A percentile compares a stretch with the other conserved stretches of the same genome.
Evolutionary conservation across 2,329 filamentous ascomycete species (phyloP).

Genomic region (Calonectria hawksworthii): DNA sequence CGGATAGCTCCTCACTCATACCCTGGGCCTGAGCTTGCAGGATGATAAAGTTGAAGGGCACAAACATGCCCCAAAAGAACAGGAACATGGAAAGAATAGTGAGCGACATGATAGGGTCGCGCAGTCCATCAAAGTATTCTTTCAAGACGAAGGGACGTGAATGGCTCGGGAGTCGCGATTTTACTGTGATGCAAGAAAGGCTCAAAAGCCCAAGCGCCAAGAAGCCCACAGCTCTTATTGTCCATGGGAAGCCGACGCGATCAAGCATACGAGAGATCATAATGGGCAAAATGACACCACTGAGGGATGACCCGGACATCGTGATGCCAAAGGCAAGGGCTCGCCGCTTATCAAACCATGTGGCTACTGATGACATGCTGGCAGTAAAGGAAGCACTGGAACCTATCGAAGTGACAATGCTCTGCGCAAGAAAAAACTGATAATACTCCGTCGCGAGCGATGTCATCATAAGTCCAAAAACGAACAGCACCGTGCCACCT

Average conservation of each 20-base stretch:
- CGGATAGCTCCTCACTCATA: slow-evolving; percentile 44
- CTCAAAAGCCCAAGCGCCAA: slow-evolving; percentile 51
- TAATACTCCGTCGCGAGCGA: slow-evolving; percentile 61
- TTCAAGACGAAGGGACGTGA: slow-evolving; percentile 42
- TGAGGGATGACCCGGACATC: slow-evolving; percentile 53
- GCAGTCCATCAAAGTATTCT: slow-evolving; percentile 41
- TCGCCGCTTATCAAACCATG: slow-evolving; percentile 53
- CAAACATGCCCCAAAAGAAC: slow-evolving; percentile 53
- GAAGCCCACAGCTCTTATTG: slow-evolving; percentile 56
- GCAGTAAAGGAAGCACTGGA: slow-evolving; percentile 54
- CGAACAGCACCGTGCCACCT: slow-evolving; percentile 66
- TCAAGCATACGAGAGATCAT: slow-evolving; percentile 54
- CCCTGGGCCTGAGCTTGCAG: slow-evolving; percentile 45
- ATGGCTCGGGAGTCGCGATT: slow-evolving; percentile 30
- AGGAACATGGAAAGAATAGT: slow-evolving; percentile 49
- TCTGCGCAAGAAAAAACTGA: slow-evolving; percentile 56
- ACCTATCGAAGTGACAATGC: slow-evolving; percentile 40
- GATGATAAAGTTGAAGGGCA: slow-evolving; percentile 54
- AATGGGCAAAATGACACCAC: slow-evolving; percentile 58
- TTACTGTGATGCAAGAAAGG: slow-evolving; percentile 50
- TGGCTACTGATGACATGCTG: slow-evolving; percentile 47
- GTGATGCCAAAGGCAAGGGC: slow-evolving; percentile 52
- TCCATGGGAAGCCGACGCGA: slow-evolving; percentile 55
- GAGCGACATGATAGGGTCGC: slow-evolving; percentile 49
- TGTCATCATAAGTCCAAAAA: slow-evolving; percentile 75